These are phyloP conservation scores for Aspergillus steynii DNA, from an alignment of 495 filamentous ascomycete genomes.

Conservation along the genomic window DNA sequence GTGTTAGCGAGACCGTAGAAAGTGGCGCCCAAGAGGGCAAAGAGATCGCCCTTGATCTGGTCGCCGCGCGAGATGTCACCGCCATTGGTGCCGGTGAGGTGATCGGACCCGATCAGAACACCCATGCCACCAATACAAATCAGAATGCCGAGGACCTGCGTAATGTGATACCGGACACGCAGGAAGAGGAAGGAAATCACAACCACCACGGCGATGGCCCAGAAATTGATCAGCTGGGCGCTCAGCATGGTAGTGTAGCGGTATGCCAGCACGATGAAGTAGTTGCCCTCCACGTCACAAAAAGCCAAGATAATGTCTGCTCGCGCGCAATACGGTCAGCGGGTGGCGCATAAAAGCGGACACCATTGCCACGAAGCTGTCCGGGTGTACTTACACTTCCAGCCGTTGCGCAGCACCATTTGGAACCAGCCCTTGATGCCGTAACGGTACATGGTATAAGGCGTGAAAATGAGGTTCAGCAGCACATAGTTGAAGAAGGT, in stretches of 20 bases:
- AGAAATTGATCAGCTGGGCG: conserved; percentile 96
- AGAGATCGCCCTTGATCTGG: conserved; percentile 88
- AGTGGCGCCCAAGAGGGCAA: conserved; percentile 82
- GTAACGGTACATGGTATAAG: conserved; percentile 78
- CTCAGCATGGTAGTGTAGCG: conserved; percentile 87
- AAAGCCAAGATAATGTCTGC: conserved; percentile 82
- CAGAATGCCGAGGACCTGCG: conserved; percentile 83
- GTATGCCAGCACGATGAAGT: conserved; percentile 94
- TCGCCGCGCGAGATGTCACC: conserved; percentile 56
- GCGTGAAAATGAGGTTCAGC: conserved; percentile 79
- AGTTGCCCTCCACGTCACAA: conserved; percentile 95
- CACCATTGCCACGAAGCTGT: neutral
- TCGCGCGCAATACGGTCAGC: neutral
- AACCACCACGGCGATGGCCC: conserved; percentile 94
- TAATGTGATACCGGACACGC: conserved; percentile 80
- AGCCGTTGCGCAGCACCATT: conserved; percentile 69
- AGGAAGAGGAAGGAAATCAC: conserved; percentile 79
- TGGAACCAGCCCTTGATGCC: conserved; percentile 69
- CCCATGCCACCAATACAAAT: conserved; percentile 93
- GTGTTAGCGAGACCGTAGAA: conserved; percentile 92
- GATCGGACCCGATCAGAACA: conserved; percentile 82
- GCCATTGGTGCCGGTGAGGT: conserved; percentile 70
- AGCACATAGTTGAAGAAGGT: conserved; percentile 91
- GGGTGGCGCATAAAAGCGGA: neutral
- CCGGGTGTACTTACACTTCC: conserved; percentile 63